phyloP scores from a whole-genome alignment of 2,329 filamentous ascomycete genomes.

The Mollisia scopiformis region DNA sequence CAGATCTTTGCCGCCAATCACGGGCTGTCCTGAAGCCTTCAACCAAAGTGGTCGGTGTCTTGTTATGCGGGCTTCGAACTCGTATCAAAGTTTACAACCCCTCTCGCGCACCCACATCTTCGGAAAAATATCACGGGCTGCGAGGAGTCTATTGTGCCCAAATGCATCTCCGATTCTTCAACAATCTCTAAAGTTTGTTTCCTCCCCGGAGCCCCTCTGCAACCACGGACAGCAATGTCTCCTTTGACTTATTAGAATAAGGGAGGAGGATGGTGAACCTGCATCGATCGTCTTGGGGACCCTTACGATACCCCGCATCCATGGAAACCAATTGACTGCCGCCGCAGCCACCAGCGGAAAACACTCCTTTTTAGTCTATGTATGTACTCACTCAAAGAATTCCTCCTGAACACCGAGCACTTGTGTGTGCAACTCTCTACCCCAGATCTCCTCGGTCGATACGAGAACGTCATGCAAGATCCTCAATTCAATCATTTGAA shows the following conservation, averaged over 20 bases:
- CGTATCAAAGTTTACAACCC: neutral
- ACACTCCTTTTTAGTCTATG: neutral
- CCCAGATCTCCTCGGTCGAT: neutral
- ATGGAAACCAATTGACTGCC: neutral
- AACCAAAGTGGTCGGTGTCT: neutral
- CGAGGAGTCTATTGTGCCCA: too few species aligned
- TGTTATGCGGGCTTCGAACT: neutral
- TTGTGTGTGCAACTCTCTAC: neutral
- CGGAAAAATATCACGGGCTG: neutral
- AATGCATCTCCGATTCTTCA: neutral
- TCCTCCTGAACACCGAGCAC: neutral
- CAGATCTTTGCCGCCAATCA: conserved; percentile 9
- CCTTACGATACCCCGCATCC: neutral
- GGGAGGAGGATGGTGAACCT: neutral
- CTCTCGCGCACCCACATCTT: neutral
- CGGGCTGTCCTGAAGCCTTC: neutral
- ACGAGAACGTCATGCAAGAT: neutral
- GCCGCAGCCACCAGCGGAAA: neutral
- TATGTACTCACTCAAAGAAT: neutral
- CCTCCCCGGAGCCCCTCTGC: too few species aligned
- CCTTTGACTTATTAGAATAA: neutral
- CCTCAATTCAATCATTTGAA: neutral
- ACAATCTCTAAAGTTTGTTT: too few species aligned
- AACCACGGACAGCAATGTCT: neutral
- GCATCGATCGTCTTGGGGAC: neutral